Percentiles rank a stretch among this genome's conserved stretches.
Conservation (phyloP, 768 basidiomycete species). For the Tricholoma flavovirens region DNA sequence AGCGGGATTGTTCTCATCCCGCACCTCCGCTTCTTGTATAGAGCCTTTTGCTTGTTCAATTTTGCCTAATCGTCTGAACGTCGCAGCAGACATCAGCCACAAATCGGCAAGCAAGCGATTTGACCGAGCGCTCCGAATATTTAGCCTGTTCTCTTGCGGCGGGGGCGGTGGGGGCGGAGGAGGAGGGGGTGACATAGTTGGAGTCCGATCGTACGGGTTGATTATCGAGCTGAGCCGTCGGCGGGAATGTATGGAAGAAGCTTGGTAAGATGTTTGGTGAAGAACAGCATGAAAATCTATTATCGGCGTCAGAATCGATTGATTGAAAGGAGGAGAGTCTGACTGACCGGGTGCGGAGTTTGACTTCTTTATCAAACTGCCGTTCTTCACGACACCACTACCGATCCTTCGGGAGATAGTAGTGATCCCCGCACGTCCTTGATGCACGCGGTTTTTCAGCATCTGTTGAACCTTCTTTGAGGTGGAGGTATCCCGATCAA, state of each 20-base stretch:
- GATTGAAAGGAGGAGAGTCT: neutral
- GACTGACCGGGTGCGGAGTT: conserved; percentile 64
- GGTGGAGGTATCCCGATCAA: conserved; percentile 43
- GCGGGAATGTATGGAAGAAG: conserved; percentile 82
- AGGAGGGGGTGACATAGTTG: conserved; percentile 34
- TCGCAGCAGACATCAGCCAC: conserved; percentile 94
- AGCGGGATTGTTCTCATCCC: conserved; percentile 78
- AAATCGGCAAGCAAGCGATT: conserved; percentile 72
- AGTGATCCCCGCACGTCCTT: conserved; percentile 65
- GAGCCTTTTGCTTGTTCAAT: conserved; percentile 86
- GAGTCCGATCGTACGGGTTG: conserved; percentile 30
- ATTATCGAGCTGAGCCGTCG: conserved; percentile 49
- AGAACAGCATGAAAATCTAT: conserved; percentile 68
- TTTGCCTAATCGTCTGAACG: conserved; percentile 84
- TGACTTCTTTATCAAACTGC: conserved; percentile 51
- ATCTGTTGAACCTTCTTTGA: conserved; percentile 75
- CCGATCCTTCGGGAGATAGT: conserved; percentile 77
- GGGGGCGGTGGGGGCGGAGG: conserved; percentile 40
- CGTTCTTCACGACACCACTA: conserved; percentile 55
- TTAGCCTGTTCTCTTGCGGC: conserved; percentile 30
- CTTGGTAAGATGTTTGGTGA: conserved; percentile 56
- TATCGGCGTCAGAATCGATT: neutral
- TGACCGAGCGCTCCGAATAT: conserved; percentile 47
- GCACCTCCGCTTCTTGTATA: conserved; percentile 91
- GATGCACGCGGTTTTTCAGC: conserved; percentile 68